Evolutionary conservation across 495 filamentous ascomycete species (phyloP).

Genomic region (Talaromyces stipitatus): DNA sequence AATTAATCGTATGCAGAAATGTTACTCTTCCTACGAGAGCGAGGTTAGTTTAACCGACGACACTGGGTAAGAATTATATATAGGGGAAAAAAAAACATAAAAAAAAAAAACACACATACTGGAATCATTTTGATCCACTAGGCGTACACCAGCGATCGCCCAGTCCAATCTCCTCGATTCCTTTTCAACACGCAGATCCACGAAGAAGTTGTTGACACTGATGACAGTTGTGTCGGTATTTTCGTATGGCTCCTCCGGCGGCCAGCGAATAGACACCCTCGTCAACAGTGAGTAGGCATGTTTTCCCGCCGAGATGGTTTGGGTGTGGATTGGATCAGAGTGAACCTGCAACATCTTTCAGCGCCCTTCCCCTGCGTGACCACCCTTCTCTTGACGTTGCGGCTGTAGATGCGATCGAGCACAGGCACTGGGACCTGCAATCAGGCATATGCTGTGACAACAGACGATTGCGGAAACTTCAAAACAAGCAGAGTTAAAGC

Average conservation of each 20-base stretch:
- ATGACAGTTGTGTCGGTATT: slow-evolving; percentile 39
- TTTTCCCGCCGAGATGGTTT: slow-evolving; percentile 4
- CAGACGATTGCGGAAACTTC: slow-evolving; percentile 3
- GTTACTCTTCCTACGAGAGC: slow-evolving; percentile 6
- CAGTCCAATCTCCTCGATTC: slow-evolving; percentile 18
- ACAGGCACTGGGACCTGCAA: not conserved
- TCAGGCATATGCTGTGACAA: not conserved
- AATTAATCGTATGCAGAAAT: slow-evolving; percentile 5
- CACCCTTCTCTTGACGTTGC: not conserved
- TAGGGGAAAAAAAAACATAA: too few species aligned
- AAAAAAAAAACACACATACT: too few species aligned
- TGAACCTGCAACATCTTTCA: slow-evolving; percentile 2
- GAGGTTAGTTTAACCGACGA: too few species aligned
- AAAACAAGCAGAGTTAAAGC: not conserved
- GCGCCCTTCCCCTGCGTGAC: slow-evolving; percentile 1
- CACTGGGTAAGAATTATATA: too few species aligned
- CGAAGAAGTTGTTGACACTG: slow-evolving; percentile 36
- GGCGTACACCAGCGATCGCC: slow-evolving; percentile 5
- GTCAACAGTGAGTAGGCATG: slow-evolving; percentile 17
- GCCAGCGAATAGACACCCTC: slow-evolving; percentile 37
- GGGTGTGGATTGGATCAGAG: slow-evolving; percentile 3
- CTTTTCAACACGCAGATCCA: slow-evolving; percentile 29
- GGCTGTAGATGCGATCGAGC: not conserved
- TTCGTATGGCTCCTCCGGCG: slow-evolving; percentile 29
- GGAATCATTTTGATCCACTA: slow-evolving; percentile 5